These are phyloP conservation scores for Chloranthus sessilifolius DNA, from an alignment of 164 flowering plant genomes.

Conservation along the genomic window DNA sequence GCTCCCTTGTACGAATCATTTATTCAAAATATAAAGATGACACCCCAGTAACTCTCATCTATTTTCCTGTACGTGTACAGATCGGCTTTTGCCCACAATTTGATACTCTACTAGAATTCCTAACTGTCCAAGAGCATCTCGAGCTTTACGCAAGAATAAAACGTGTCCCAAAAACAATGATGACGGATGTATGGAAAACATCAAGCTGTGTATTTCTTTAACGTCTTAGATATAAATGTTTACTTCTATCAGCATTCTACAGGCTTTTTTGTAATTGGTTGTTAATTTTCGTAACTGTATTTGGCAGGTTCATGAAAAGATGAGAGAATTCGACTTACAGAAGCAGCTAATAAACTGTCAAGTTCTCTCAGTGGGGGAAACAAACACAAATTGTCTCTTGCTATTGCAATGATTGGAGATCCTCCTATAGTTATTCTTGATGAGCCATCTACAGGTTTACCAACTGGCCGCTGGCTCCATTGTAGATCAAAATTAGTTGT, in stretches of 20 bases:
- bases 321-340: constrained; percentile 87
- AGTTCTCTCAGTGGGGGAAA: constrained; percentile 94
- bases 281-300: constrained; percentile 4
- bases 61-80: constrained; percentile 29
- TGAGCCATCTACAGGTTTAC: constrained; percentile 96
- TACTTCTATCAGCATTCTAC: not conserved
- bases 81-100: constrained; percentile 98
- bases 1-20: constrained; percentile 7
- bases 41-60: constrained; percentile 6
- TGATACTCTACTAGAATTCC: constrained; percentile 80
- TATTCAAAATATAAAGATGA: not conserved
- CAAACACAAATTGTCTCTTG: constrained; percentile 92
- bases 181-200: constrained; percentile 49
- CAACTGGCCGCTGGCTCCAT: not conserved
- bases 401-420: constrained; percentile 98
- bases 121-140: constrained; percentile 90
- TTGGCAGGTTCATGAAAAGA: constrained; percentile 73
- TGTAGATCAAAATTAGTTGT: not conserved
- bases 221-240: not conserved
- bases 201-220: not conserved
- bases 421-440: constrained; percentile 98
- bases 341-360: constrained; percentile 84
- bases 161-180: constrained; percentile 66
- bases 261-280: not conserved
- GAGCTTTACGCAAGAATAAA: constrained; percentile 96